Percentiles rank a stretch among this genome's conserved stretches.
Conservation (phyloP, 2,329 filamentous ascomycete genomes). For the Dactylellina parvicollis region DNA sequence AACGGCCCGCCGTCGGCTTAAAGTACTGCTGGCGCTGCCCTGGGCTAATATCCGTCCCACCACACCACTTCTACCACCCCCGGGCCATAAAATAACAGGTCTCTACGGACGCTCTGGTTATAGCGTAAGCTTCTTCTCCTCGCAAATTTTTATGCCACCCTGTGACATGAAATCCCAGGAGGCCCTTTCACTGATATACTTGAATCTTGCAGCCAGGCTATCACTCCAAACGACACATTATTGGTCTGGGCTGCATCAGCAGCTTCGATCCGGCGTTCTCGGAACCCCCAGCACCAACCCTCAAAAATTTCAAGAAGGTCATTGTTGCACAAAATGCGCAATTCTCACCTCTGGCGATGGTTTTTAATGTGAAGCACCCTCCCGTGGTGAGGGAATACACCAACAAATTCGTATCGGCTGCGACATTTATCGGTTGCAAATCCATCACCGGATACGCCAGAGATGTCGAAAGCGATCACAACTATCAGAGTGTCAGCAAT, state of each 20-base stretch:
- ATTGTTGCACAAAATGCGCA: conserved; percentile 5
- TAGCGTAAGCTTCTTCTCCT: background rate
- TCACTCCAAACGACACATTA: background rate
- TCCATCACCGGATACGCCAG: background rate
- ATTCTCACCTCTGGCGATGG: background rate
- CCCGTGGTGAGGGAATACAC: background rate
- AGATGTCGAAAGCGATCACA: background rate
- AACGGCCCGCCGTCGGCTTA: background rate
- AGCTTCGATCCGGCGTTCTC: background rate
- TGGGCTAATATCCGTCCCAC: too few species aligned
- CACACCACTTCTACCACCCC: background rate
- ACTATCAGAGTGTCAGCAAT: background rate
- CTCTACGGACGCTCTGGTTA: conserved; percentile 2
- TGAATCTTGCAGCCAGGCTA: background rate
- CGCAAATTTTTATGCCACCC: too few species aligned
- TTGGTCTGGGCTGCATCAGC: conserved; percentile 10
- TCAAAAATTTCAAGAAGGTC: background rate
- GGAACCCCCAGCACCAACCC: background rate
- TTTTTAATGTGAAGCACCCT: background rate
- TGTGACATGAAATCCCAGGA: too few species aligned
- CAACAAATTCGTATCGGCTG: background rate
- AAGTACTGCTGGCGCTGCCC: background rate
- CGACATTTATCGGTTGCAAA: background rate
- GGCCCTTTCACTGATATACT: too few species aligned
- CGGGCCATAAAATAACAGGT: conserved; percentile 3